These are phyloP conservation scores for Lepraria neglecta DNA, from an alignment of 495 filamentous ascomycete species.

Conservation along the genomic window DNA sequence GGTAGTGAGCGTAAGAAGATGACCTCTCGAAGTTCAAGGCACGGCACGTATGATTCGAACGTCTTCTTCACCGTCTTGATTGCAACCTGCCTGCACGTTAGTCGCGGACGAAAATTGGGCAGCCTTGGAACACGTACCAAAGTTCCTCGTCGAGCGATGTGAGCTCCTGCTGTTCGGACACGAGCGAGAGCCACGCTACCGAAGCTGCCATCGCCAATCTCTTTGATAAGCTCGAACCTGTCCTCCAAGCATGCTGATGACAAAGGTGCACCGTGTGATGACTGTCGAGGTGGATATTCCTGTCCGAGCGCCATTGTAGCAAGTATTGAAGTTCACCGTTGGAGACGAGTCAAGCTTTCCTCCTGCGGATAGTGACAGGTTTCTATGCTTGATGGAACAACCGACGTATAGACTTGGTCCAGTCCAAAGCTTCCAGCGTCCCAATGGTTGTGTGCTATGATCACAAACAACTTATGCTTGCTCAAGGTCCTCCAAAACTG, in stretches of 20 bases:
- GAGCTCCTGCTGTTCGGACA: constrained; percentile 81
- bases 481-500: background rate
- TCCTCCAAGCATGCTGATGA: constrained; percentile 61
- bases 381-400: background rate
- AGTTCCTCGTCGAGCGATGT: constrained; percentile 82
- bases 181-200: constrained; percentile 90
- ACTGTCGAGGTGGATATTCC: constrained; percentile 54
- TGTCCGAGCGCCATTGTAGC: constrained; percentile 62
- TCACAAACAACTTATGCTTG: background rate
- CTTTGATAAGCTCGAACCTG: constrained; percentile 92
- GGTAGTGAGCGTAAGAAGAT: constrained; percentile 91
- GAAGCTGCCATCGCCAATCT: constrained; percentile 98
- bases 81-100: constrained; percentile 63
- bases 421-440: background rate
- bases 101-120: constrained; percentile 17
- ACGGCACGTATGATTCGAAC: constrained; percentile 84
- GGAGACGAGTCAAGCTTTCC: background rate
- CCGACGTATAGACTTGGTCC: background rate
- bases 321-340: background rate
- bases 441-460: background rate
- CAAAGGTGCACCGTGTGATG: constrained; percentile 41
- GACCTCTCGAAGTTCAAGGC: constrained; percentile 89
- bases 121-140: constrained; percentile 58
- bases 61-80: constrained; percentile 99
- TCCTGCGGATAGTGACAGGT: no score